Evolutionary conservation across 176 grass and related monocot genomes (phyloP).

Genomic region (Melocanna baccifera): DNA sequence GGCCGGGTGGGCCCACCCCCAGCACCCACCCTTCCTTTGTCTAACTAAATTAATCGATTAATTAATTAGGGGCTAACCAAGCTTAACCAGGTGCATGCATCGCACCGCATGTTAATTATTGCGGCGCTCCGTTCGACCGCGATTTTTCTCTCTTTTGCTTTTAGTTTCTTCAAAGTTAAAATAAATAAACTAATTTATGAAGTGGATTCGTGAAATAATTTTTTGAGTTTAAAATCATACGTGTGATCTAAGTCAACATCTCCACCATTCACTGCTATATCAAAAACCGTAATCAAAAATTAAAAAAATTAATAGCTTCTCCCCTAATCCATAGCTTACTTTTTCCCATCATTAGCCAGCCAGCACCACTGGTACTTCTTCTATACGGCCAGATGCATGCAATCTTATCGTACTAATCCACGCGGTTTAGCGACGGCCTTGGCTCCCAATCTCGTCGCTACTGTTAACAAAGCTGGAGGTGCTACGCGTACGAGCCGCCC

Average conservation of each 20-base stretch:
- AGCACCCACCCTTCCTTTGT: neutral
- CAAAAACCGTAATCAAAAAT: too few relatives aligned
- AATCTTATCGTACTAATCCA: neutral
- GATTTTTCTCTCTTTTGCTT: too few relatives aligned
- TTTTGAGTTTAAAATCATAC: too few relatives aligned
- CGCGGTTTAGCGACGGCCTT: neutral
- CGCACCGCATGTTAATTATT: neutral
- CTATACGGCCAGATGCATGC: neutral
- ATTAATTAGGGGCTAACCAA: neutral
- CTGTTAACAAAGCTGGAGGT: neutral
- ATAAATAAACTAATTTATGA: too few relatives aligned
- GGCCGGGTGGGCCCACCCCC: neutral
- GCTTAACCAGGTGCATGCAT: neutral
- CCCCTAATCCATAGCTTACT: too few relatives aligned
- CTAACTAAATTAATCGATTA: neutral
- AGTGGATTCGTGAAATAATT: accelerated
- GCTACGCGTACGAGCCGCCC: too few relatives aligned
- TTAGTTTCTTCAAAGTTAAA: too few relatives aligned
- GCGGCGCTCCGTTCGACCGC: too few relatives aligned
- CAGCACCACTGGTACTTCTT: too few relatives aligned
- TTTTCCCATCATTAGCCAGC: neutral
- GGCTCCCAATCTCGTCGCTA: neutral
- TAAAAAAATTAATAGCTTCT: too few relatives aligned
- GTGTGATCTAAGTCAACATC: accelerated
- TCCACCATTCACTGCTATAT: accelerated